Conservation (phyloP, 352 stramenopile genomes). For the Globisporangium parvum region DNA sequence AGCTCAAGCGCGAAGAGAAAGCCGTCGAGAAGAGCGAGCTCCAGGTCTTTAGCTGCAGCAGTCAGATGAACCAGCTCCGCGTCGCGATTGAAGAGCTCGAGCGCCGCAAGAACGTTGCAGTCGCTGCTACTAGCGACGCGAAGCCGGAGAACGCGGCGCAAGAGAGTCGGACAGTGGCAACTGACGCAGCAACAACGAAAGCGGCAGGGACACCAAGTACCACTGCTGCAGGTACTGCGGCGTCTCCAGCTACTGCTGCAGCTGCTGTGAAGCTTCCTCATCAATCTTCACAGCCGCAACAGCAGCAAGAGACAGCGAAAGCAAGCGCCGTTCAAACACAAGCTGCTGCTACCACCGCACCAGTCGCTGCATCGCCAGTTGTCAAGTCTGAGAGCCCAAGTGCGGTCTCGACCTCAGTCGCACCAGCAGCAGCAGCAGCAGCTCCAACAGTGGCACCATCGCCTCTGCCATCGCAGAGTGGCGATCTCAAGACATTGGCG, state of each 20-base stretch:
- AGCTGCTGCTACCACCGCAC: too few species aligned
- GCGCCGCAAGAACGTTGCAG: constrained; percentile 28
- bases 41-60: constrained; percentile 69
- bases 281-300: too few species aligned
- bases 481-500: background rate
- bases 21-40: constrained; percentile 77
- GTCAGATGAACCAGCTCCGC: constrained; percentile 75
- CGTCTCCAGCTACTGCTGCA: background rate
- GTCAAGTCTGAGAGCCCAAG: background rate
- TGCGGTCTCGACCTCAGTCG: background rate
- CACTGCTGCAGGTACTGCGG: background rate
- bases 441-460: constrained; percentile 12
- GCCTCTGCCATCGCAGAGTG: constrained; percentile 12
- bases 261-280: background rate
- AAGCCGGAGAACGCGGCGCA: constrained; percentile 20
- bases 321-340: too few species aligned
- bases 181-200: background rate
- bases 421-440: background rate
- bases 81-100: constrained; percentile 72
- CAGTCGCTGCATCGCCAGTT: too few species aligned
- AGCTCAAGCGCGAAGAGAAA: constrained; percentile 83
- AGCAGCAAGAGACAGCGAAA: too few species aligned
- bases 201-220: background rate
- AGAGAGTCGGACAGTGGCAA: too few species aligned
- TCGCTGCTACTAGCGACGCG: background rate